Percentiles rank a stretch among this genome's conserved stretches.
Conservation (phyloP, 2,329 filamentous ascomycete species). For the Trichophyton rubrum region DNA sequence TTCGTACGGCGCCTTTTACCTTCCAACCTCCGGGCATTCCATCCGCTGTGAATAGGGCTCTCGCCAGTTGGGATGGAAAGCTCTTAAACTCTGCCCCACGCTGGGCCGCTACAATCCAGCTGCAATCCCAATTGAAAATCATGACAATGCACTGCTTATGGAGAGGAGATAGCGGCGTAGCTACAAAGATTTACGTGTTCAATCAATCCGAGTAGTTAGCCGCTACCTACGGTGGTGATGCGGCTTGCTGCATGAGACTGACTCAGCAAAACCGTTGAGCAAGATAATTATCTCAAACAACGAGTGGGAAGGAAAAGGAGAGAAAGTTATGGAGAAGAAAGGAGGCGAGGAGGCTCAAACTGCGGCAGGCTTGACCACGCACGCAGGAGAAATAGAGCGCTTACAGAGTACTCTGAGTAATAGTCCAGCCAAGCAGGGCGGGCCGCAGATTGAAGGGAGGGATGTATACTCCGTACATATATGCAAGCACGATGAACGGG, state of each 20-base stretch:
- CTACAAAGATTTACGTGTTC: neutral
- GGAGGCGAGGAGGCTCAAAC: neutral
- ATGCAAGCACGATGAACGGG: slow-evolving; percentile 1
- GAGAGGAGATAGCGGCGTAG: neutral
- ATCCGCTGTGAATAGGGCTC: neutral
- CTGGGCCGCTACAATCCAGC: neutral
- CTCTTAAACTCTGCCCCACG: neutral
- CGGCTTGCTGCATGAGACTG: neutral
- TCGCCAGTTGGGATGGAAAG: neutral
- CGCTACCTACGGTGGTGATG: neutral
- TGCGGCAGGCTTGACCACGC: neutral
- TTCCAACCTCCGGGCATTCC: neutral
- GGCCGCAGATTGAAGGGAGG: neutral
- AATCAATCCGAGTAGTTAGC: neutral
- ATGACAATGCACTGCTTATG: neutral
- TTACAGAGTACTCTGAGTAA: neutral
- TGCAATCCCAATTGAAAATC: slow-evolving; percentile 2
- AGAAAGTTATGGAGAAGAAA: neutral
- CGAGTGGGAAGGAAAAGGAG: neutral
- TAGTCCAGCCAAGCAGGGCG: slow-evolving; percentile 1
- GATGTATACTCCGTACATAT: neutral
- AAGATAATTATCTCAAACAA: neutral
- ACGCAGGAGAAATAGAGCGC: neutral
- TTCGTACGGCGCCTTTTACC: neutral
- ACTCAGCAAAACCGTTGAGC: neutral